These are phyloP conservation scores for Monosporascus sp. DNA, from an alignment of 2,329 filamentous ascomycete genomes.

Conservation along the genomic window DNA sequence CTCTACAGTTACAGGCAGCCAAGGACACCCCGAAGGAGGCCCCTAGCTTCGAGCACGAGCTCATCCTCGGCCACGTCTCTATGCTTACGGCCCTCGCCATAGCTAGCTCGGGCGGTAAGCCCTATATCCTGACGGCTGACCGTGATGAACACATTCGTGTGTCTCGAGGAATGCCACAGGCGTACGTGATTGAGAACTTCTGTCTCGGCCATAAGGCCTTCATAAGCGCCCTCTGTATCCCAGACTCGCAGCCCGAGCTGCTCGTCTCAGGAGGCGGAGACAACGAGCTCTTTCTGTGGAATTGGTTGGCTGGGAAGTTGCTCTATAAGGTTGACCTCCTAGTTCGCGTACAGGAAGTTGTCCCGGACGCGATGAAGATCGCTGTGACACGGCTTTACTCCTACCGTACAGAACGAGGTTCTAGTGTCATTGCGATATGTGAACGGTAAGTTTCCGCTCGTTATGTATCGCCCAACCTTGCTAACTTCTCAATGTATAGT, in stretches of 20 bases:
- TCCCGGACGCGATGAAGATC: constrained; percentile 32
- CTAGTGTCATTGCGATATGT: constrained; percentile 35
- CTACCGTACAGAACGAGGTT: constrained; percentile 17
- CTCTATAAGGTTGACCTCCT: constrained; percentile 51
- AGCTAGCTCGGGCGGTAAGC: constrained; percentile 35
- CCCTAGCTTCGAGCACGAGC: constrained; percentile 63
- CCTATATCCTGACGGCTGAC: constrained; percentile 52
- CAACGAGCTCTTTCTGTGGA: constrained; percentile 71
- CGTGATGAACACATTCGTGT: constrained; percentile 76
- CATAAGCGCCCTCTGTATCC: constrained; percentile 69
- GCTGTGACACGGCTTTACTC: constrained; percentile 42
- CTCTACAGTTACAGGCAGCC: constrained; percentile 14
- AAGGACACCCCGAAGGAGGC: constrained; percentile 29
- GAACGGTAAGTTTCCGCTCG: constrained; percentile 36
- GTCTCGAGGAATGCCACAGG: constrained; percentile 73
- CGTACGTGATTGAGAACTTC: constrained; percentile 82
- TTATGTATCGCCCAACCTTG: constrained; percentile 7
- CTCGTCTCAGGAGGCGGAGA: constrained; percentile 88
- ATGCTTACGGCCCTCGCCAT: constrained; percentile 76
- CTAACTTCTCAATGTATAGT: constrained; percentile 28
- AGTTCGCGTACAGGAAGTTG: constrained; percentile 32
- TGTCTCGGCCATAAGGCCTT: constrained; percentile 88
- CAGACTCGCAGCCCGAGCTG: constrained; percentile 47
- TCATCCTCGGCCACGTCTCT: constrained; percentile 89
- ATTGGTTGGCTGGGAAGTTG: constrained; percentile 61